Base-by-base conservation (phyloP, 2,329 filamentous ascomycete species). In the Massarina eburnea region DNA sequence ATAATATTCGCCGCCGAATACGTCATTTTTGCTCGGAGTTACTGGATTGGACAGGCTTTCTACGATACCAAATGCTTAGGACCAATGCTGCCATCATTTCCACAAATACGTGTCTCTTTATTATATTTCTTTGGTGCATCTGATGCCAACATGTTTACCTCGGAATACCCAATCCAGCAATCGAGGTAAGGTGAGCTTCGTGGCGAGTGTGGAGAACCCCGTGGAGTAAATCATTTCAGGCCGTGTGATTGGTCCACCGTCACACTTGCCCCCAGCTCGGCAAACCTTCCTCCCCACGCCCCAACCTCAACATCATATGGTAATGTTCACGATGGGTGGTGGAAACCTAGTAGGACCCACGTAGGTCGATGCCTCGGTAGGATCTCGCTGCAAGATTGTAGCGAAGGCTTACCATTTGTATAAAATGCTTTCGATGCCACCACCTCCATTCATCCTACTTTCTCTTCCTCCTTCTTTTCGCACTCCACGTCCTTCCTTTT, bases 251-350 rank as follows among this genome's bases (percentile, higher is more conserved):
- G 56, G 56, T 20, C 19, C 7, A 19, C 43, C 48, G 52, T 41
- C 30, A 15, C 21, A 49, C 46, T 22, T 49, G 17, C 46, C 35
- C 14, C 1, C 7, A 19, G 19, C 43, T 58, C 57, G 55, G 57
- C 44, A 58, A 43, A 58, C 55, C 46, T 60, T 22, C 55, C 54
- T 27, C 26, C 27, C 32, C 5, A 10, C 27, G 40, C 17, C 37
- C 24, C 30, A 20, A n/a, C 20, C 20, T 39, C 39, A 48, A 39
- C 36, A 39, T 24, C 21, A 3, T 4, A 3, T 8, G 9, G n/a
- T 8, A 27, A n/a, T 17, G 4, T 39, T 29, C 36, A 29, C 20
- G 12, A 27, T 39, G 3, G 20, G 18, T 20, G 21, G 10, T 37
- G 8, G n/a, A 4, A 14, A 12, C 34, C 7, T 5, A 22, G 34